Evolutionary conservation across 192 early-diverging fungal genomes (phyloP).

Genomic region (Coemansia reversa): DNA sequence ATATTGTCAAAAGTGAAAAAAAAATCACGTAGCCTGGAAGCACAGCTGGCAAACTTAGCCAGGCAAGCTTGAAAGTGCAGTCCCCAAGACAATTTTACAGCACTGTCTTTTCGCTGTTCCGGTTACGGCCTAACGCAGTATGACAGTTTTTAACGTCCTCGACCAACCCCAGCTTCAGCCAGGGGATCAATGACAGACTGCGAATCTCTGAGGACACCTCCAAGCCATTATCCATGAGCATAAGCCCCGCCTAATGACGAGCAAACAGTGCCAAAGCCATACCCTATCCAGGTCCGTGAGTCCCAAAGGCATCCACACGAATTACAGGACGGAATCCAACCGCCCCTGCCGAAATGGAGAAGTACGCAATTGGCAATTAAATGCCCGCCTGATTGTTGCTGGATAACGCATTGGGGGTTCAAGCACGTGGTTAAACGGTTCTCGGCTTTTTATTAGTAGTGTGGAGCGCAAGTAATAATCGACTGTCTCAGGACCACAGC

Average conservation of each 20-base stretch:
- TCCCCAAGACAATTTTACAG: conserved; percentile 35
- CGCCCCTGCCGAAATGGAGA: conserved; percentile 11
- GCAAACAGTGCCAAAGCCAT: not conserved
- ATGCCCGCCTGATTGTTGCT: not conserved
- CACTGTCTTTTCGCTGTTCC: conserved; percentile 48
- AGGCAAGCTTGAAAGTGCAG: conserved; percentile 23
- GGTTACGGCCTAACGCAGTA: conserved; percentile 46
- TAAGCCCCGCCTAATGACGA: conserved; percentile 6
- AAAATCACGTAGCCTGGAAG: conserved; percentile 8
- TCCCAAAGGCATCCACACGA: conserved; percentile 23
- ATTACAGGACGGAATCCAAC: conserved; percentile 29
- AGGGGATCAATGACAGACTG: conserved; percentile 29
- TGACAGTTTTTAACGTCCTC: conserved; percentile 34
- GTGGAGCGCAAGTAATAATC: not conserved
- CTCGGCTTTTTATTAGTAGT: not conserved
- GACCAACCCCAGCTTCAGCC: conserved; percentile 39
- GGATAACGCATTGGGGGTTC: conserved; percentile 6
- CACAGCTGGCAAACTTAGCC: conserved; percentile 18
- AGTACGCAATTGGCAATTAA: not conserved
- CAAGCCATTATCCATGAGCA: not conserved
- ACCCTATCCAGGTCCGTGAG: not conserved
- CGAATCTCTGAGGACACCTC: conserved; percentile 26
- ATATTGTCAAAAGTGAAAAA: conserved; percentile 7
- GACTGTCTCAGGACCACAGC: not conserved
- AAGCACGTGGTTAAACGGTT: not conserved